These are phyloP conservation scores for Colletotrichum lupini DNA, from an alignment of 2,329 filamentous ascomycete genomes.

Conservation along the genomic window DNA sequence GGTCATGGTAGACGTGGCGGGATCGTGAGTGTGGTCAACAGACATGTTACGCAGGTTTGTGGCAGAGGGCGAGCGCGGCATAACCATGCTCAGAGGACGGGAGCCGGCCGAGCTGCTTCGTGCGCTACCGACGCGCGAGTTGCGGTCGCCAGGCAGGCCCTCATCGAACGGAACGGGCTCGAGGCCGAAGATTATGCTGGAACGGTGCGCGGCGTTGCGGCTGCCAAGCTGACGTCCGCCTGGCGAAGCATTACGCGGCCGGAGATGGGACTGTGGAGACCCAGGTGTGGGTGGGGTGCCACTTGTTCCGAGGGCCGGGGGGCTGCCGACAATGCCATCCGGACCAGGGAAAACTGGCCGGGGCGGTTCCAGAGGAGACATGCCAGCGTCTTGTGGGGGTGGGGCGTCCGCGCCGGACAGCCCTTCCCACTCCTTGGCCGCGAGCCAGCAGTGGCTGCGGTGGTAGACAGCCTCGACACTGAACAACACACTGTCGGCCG, in stretches of 20 bases:
- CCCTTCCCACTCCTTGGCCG: constrained; percentile 62
- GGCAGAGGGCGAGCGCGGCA: constrained; percentile 46
- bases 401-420: constrained; percentile 42
- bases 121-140: constrained; percentile 40
- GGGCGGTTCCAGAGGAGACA: constrained; percentile 53
- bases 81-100: constrained; percentile 31
- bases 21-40: constrained; percentile 36
- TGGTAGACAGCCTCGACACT: constrained; percentile 71
- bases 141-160: constrained; percentile 34
- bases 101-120: constrained; percentile 40
- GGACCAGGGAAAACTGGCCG: constrained; percentile 47
- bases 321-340: constrained; percentile 41
- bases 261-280: constrained; percentile 47
- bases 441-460: constrained; percentile 67
- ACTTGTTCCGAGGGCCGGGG: constrained; percentile 26
- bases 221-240: constrained; percentile 39
- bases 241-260: constrained; percentile 53
- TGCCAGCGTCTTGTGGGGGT: constrained; percentile 44
- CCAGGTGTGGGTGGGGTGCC: constrained; percentile 43
- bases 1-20: constrained; percentile 49
- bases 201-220: constrained; percentile 49
- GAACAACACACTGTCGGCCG: constrained; percentile 69
- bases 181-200: constrained; percentile 56
- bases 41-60: constrained; percentile 45
- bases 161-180: constrained; percentile 48